These are phyloP conservation scores for Dryas drummondii DNA, from an alignment of 306 rosid genomes.

Conservation along the genomic window DNA sequence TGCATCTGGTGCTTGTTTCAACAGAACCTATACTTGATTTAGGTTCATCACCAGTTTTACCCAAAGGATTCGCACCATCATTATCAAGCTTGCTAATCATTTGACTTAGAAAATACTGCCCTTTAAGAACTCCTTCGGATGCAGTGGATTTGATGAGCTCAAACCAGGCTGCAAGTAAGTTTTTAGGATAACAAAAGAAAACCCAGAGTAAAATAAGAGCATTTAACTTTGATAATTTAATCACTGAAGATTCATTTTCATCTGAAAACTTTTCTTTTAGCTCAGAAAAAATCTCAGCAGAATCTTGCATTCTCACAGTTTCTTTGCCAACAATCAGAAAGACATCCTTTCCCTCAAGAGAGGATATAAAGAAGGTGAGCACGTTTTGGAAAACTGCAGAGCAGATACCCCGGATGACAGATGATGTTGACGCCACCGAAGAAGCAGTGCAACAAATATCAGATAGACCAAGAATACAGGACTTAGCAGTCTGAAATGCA, in stretches of 20 bases:
- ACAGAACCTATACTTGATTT: slow-evolving; percentile 33
- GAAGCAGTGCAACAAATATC: slow-evolving; percentile 71
- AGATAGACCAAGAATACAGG: slow-evolving; percentile 69
- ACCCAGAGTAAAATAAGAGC: slow-evolving; percentile 62
- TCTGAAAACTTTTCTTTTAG: slow-evolving; percentile 56
- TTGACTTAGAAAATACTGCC: slow-evolving; percentile 52
- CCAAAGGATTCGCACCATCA: slow-evolving; percentile 35
- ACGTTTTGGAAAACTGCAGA: slow-evolving; percentile 73
- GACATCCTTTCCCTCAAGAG: slow-evolving; percentile 67
- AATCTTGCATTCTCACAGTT: slow-evolving; percentile 58
- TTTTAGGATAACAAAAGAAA: slow-evolving; percentile 70
- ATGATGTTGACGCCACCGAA: slow-evolving; percentile 59
- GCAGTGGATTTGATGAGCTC: slow-evolving; percentile 55
- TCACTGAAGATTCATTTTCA: slow-evolving; percentile 51
- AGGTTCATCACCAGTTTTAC: slow-evolving; percentile 35
- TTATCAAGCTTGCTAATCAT: slow-evolving; percentile 46
- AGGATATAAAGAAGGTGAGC: slow-evolving; percentile 60
- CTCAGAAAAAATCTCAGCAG: slow-evolving; percentile 50
- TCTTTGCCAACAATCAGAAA: slow-evolving; percentile 54
- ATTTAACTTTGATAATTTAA: slow-evolving; percentile 53
- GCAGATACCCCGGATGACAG: slow-evolving; percentile 75
- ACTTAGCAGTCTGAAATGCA: slow-evolving; percentile 75
- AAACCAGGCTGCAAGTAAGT: slow-evolving; percentile 76
- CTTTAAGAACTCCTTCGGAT: slow-evolving; percentile 53
- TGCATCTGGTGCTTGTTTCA: slow-evolving; percentile 31